phyloP scores from a whole-genome alignment of 768 basidiomycete genomes.

The Sistotremastrum suecicum region DNA sequence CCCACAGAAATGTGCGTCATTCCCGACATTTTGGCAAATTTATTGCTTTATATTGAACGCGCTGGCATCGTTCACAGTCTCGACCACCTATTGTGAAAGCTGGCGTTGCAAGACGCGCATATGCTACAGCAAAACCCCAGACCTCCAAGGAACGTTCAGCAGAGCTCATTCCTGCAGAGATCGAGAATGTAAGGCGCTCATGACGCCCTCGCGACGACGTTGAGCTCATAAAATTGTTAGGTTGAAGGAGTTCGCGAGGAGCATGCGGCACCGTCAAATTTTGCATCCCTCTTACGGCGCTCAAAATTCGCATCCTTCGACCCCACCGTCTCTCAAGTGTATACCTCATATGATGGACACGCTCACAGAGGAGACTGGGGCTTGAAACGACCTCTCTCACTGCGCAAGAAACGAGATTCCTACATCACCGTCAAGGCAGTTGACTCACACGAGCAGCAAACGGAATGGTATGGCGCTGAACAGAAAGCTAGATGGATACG shows the following conservation, averaged over 20 bases:
- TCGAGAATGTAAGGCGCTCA: neutral
- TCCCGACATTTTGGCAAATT: constrained; percentile 22
- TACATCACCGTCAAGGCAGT: constrained; percentile 53
- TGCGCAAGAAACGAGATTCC: constrained; percentile 41
- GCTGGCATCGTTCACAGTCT: constrained; percentile 22
- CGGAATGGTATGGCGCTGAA: constrained; percentile 62
- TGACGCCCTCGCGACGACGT: neutral
- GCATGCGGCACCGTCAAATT: constrained; percentile 42
- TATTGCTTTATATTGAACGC: constrained; percentile 5
- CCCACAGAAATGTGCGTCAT: constrained; percentile 20
- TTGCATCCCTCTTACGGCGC: constrained; percentile 61
- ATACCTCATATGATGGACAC: constrained; percentile 54
- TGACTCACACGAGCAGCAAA: constrained; percentile 62
- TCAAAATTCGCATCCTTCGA: constrained; percentile 76
- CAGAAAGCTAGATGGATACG: constrained; percentile 52
- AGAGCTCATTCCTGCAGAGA: constrained; percentile 1
- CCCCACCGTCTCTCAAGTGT: constrained; percentile 64
- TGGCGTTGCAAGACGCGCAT: constrained; percentile 15
- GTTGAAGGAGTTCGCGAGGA: neutral
- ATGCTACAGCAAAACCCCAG: neutral
- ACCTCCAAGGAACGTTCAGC: neutral
- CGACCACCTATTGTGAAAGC: constrained; percentile 34
- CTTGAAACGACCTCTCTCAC: constrained; percentile 66
- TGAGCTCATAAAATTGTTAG: neutral
- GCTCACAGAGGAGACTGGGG: constrained; percentile 74